Base-by-base conservation (phyloP, 2,329 filamentous ascomycete species). In the Samsoniella hepiali region DNA sequence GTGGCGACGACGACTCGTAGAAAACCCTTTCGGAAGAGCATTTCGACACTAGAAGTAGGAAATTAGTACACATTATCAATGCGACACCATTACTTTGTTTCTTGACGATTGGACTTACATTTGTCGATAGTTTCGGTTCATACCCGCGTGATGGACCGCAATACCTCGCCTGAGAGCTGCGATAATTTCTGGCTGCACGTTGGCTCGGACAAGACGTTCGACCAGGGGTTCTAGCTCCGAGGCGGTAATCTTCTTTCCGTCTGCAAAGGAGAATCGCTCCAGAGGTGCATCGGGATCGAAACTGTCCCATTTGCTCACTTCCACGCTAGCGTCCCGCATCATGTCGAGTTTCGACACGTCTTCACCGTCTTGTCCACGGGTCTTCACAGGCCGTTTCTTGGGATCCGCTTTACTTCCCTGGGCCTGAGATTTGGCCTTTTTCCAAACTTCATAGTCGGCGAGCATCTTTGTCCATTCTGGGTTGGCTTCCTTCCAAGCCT, bases 61-160 rank as follows among this genome's bases (percentile, higher is more conserved):
- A 10, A 51, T 63, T 29, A 56, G 31, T 22, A 44, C 6, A 11
- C 6, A 7, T 10, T 29, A 3, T 10, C 5, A 32, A 22, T 36
- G 6, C 3, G 15, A 22, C 42, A 40, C 22, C 40, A 42, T 3
- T n/a, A 34, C 15, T 11, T 9, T 40, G 32, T 10, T 10, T 1
- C 2, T 6, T 15, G 17, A 17, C 10, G 5, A 9, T 17, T 38
- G 22, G 11, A 78, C 76, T 77, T 75, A 79, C 76, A 81, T 80
- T 72, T 92, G 89, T 44, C 91, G 84, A 71, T 93, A 93, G 66
- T 85, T 85, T 56, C 89, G 82, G 71, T 93, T 93, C 87, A 93
- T 86, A 75, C 91, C 90, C 22, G 90, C 84, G 70, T 94, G 91
- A 75, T 94, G 90, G 7, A 93, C 84, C 38, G 88, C 91, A 22